phyloP scores from a whole-genome alignment of 805 yeast genomes.

The Nakazawaea molendinolei region DNA sequence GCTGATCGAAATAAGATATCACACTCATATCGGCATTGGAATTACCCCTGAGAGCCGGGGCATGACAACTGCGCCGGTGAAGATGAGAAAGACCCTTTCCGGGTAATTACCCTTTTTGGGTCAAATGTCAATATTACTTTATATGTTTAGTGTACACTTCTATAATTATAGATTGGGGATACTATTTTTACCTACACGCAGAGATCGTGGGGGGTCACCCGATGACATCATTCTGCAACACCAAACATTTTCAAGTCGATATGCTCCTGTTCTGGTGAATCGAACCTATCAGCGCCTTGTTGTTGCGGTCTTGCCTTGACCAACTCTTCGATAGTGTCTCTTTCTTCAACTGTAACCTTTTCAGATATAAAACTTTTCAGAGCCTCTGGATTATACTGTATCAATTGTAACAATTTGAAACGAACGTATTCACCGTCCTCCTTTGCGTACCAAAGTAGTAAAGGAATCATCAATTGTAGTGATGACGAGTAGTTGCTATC shows the following conservation, averaged over 20 bases:
- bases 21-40: too few species aligned
- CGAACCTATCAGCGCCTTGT: constrained; percentile 13
- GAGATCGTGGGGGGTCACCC: too few species aligned
- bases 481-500: constrained; percentile 25
- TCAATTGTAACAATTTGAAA: constrained; percentile 41
- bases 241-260: constrained; percentile 49
- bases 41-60: too few species aligned
- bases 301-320: constrained; percentile 31
- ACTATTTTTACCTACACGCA: too few species aligned
- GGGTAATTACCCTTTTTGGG: too few species aligned
- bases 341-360: constrained; percentile 33
- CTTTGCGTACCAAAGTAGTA: constrained; percentile 25
- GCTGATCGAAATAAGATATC: too few species aligned
- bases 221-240: too few species aligned
- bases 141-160: too few species aligned
- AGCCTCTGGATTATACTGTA: constrained; percentile 33
- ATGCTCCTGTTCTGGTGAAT: constrained; percentile 24
- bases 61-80: too few species aligned
- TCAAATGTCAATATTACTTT: too few species aligned
- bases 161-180: too few species aligned
- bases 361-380: constrained; percentile 43
- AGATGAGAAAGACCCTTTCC: too few species aligned
- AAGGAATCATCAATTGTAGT: constrained; percentile 24
- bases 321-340: constrained; percentile 33
- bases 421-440: constrained; percentile 23